These are phyloP conservation scores for Cladosporium colombiae DNA, from an alignment of 2,329 filamentous ascomycete species.

Conservation along the genomic window DNA sequence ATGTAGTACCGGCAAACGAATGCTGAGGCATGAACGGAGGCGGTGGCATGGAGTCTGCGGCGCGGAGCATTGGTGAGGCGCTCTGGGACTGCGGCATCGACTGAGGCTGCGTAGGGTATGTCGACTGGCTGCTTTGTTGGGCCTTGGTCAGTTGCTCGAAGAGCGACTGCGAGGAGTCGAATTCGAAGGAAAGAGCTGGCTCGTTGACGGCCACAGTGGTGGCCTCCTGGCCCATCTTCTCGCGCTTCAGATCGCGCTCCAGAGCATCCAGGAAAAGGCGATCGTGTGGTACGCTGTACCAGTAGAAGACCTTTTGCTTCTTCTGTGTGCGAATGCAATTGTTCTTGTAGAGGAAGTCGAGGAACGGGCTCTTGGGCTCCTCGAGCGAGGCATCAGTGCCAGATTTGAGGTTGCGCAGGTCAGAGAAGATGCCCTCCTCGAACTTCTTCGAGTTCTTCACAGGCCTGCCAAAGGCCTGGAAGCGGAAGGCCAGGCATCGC, in stretches of 20 bases:
- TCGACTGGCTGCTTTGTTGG: conserved; percentile 97
- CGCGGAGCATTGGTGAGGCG: conserved; percentile 84
- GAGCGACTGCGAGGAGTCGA: conserved; percentile 97
- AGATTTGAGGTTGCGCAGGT: conserved; percentile 95
- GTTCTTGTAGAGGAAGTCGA: conserved; percentile 99
- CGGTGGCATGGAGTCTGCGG: conserved; percentile 91
- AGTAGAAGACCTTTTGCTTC: conserved; percentile 99
- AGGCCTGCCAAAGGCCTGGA: conserved; percentile 96
- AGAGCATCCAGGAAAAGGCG: conserved; percentile 95
- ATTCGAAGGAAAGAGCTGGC: conserved; percentile 96
- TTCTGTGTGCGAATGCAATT: conserved; percentile 99
- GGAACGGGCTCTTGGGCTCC: conserved; percentile 96
- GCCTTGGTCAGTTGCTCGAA: conserved; percentile 99
- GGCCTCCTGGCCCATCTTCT: conserved; percentile 99
- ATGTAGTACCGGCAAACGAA: conserved; percentile 44
- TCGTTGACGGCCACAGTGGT: conserved; percentile 96
- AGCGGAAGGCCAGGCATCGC: conserved; percentile 94
- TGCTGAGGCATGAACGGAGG: conserved; percentile 69
- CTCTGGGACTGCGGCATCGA: conserved; percentile 68
- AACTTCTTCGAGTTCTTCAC: conserved; percentile 99
- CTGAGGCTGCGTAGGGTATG: conserved; percentile 59
- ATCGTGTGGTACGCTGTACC: conserved; percentile 99
- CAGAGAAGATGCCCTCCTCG: conserved; percentile 98
- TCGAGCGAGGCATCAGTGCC: conserved; percentile 97
- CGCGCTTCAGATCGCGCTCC: conserved; percentile 94